phyloP scores from a whole-genome alignment of 768 basidiomycete genomes.

The Russula sp. region DNA sequence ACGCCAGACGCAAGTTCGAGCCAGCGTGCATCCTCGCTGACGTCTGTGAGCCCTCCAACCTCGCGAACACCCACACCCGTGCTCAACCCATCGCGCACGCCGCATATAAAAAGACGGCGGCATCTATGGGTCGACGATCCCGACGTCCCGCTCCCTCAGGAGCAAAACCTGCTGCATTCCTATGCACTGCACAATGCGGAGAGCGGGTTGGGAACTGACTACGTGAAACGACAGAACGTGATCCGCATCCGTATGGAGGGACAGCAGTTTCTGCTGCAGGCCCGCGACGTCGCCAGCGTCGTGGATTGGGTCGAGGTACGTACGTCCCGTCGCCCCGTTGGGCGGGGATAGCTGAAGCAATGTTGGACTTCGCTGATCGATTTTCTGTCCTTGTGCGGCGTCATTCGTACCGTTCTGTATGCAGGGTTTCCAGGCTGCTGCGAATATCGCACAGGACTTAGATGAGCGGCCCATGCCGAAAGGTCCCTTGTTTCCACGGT shows the following conservation, averaged over 20 bases:
- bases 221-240: constrained; percentile 89
- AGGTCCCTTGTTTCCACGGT: constrained; percentile 84
- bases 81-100: background rate
- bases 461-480: constrained; percentile 92
- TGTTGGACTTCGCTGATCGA: background rate
- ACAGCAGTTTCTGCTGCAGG: constrained; percentile 95
- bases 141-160: constrained; percentile 43
- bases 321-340: constrained; percentile 39
- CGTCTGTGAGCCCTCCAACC: background rate
- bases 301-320: constrained; percentile 96
- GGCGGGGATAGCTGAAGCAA: background rate
- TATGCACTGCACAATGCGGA: constrained; percentile 90
- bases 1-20: constrained; percentile 1
- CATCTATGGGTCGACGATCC: constrained; percentile 27
- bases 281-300: constrained; percentile 75
- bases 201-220: constrained; percentile 93
- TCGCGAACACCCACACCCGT: background rate
- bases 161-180: constrained; percentile 54
- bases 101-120: constrained; percentile 14
- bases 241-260: constrained; percentile 90
- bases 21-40: background rate
- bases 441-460: constrained; percentile 88
- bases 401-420: constrained; percentile 38
- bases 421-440: constrained; percentile 87
- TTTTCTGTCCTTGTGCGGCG: background rate